Evolutionary conservation across 345 rosid species (phyloP), one percentile per base, ranked within the genome.

Genomic region (Adansonia digitata): DNA sequence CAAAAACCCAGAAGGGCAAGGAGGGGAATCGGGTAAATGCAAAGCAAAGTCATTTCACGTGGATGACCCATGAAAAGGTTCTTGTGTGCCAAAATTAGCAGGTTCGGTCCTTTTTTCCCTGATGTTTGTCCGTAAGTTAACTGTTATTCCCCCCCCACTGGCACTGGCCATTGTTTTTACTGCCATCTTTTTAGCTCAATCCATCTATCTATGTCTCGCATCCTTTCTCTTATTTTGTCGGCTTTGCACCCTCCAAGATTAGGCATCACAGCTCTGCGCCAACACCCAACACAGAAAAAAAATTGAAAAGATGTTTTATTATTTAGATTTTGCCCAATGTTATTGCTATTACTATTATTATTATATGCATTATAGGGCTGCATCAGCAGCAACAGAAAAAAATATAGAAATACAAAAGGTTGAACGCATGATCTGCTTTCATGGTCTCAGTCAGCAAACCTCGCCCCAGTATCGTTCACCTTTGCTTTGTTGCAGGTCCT

Each of bases 171-270:
- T 22, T 56, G 34, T 56, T 26, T 56, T 55, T 26, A 24, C 34
- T 13, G 3, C 15, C 7, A 24, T 15, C 34, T 26, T 56, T 26
- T 22, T 24, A 24, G 15, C 20, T 18, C 14, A 0, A 22, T 5
- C 71, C 6, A 2, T 43, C 8, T 15, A 5, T 5, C 72, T 27
- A 5, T 66, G 12, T 66, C 52, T 15, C 24, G 24, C 22, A 7
- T 39, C 22, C 39, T 68, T 27, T 17, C 40, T 72, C 68, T 34
- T 24, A 18, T 74, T 34, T 71, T 83, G 81, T 82, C 81, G 81
- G 83, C 79, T 80, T 74, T 71, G 75, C 75, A 71, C 77, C 81
- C 69, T 74, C 77, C 81, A 80, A 40, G 5, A 40, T 51, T 75
- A 56, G 49, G 64, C 71, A 76, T 61, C 71, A 51, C 55, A 53